These are phyloP conservation scores for Mycena leptocephala DNA, from an alignment of 768 basidiomycete genomes.

Conservation along the genomic window DNA sequence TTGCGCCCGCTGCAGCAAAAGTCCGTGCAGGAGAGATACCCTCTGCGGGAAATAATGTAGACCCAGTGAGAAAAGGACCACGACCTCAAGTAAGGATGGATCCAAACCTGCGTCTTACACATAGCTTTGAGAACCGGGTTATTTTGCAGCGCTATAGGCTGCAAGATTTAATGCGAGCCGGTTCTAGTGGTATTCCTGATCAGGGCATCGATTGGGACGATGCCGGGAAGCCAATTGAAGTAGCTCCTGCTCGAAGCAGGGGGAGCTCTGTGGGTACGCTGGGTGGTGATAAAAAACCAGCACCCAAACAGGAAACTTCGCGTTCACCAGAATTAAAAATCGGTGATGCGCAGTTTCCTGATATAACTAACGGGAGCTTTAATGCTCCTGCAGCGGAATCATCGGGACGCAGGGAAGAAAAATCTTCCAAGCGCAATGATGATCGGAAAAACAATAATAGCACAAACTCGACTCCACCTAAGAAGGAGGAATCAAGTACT, in stretches of 20 bases:
- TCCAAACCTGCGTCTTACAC: not conserved
- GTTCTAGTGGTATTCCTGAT: not conserved
- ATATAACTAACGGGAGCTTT: too few species aligned
- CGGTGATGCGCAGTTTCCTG: too few species aligned
- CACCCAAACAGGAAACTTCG: not conserved
- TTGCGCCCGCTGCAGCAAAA: too few species aligned
- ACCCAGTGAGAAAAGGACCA: too few species aligned
- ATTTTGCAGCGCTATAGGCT: not conserved
- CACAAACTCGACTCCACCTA: too few species aligned
- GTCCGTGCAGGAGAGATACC: too few species aligned
- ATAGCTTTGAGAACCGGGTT: not conserved
- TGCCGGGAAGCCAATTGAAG: not conserved
- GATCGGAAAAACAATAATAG: too few species aligned
- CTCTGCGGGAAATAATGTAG: too few species aligned
- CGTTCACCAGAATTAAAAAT: not conserved
- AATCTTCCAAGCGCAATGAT: not conserved
- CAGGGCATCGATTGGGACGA: not conserved
- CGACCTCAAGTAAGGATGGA: too few species aligned
- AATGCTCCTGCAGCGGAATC: not conserved
- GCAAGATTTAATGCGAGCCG: not conserved
- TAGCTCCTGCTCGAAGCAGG: not conserved
- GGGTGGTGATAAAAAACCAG: not conserved
- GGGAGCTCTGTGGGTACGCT: not conserved
- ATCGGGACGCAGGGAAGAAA: not conserved
- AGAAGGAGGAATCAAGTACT: too few species aligned